phyloP scores from a whole-genome alignment of 805 yeast species.

The Wickerhamiella qilinensis region DNA sequence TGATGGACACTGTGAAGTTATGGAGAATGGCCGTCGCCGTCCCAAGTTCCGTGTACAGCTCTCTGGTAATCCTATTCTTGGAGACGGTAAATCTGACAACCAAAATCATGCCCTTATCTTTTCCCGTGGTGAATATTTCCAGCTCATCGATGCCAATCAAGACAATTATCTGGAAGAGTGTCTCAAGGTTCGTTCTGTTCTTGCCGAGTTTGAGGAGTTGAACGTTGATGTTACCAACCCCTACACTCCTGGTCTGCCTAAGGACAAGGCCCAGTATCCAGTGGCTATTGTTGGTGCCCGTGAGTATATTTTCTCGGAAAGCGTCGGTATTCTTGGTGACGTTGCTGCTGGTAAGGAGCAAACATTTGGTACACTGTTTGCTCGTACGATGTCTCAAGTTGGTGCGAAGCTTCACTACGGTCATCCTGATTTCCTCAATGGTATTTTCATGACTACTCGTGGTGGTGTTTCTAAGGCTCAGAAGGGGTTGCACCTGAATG shows the following conservation, averaged over 20 bases:
- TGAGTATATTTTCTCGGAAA: conserved; percentile 86
- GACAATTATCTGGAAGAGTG: conserved; percentile 93
- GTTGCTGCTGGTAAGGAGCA: conserved; percentile 97
- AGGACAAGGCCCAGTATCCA: conserved; percentile 26
- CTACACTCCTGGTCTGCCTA: conserved; percentile 39
- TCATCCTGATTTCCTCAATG: conserved; percentile 90
- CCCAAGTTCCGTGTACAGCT: conserved; percentile 54
- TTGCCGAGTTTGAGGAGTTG: conserved; percentile 83
- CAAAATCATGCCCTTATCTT: conserved; percentile 79
- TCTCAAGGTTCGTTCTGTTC: conserved; percentile 68
- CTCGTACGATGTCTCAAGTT: conserved; percentile 80
- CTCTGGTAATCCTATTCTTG: conserved; percentile 87
- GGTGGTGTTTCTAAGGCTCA: conserved; percentile 95
- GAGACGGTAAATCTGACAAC: conserved; percentile 94
- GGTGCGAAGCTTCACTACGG: conserved; percentile 95
- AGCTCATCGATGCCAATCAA: conserved; percentile 91
- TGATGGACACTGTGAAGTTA: conserved; percentile 40
- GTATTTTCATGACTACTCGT: conserved; percentile 80
- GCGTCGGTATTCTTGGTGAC: conserved; percentile 83
- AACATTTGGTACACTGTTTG: conserved; percentile 90
- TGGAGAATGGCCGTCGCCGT: conserved; percentile 40
- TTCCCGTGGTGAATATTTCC: conserved; percentile 87
- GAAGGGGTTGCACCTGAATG: conserved; percentile 81
- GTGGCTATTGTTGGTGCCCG: conserved; percentile 93
- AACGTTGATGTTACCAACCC: conserved; percentile 34